A percentile compares a stretch with the other conserved stretches of the same genome.
phyloP scores from a whole-genome alignment of 805 yeast species.

The Pichia nakasei region DNA sequence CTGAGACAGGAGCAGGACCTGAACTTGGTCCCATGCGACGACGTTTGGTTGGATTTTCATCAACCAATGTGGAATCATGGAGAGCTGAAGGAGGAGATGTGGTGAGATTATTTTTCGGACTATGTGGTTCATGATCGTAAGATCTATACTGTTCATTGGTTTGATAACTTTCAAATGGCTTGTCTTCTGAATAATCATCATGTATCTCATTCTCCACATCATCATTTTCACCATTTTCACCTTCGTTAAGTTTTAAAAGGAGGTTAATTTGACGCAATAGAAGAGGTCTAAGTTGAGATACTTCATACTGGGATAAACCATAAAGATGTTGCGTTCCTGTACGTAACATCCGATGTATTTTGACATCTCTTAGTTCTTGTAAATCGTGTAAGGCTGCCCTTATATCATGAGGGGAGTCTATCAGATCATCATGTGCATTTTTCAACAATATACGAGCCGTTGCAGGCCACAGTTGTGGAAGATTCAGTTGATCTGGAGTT shows the following conservation, averaged over 20 bases:
- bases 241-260: not conserved
- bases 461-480: conserved; percentile 91
- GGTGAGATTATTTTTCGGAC: not conserved
- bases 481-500: conserved; percentile 14
- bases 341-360: conserved; percentile 74
- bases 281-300: not conserved
- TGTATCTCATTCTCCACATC: not conserved
- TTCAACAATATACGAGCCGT: conserved; percentile 59
- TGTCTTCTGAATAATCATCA: not conserved
- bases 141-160: not conserved
- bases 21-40: not conserved
- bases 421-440: conserved; percentile 67
- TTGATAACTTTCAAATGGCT: not conserved
- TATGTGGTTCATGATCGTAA: not conserved
- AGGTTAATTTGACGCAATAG: not conserved
- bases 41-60: not conserved
- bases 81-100: not conserved
- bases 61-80: not conserved
- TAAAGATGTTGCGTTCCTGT: not conserved
- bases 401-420: conserved; percentile 62
- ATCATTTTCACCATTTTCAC: not conserved
- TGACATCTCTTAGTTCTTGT: conserved; percentile 66
- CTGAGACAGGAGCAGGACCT: not conserved
- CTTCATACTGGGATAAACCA: not conserved
- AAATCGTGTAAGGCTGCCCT: conserved; percentile 72